Conservation (phyloP, 2,329 filamentous ascomycete genomes). For the Aspergillus sojae region DNA sequence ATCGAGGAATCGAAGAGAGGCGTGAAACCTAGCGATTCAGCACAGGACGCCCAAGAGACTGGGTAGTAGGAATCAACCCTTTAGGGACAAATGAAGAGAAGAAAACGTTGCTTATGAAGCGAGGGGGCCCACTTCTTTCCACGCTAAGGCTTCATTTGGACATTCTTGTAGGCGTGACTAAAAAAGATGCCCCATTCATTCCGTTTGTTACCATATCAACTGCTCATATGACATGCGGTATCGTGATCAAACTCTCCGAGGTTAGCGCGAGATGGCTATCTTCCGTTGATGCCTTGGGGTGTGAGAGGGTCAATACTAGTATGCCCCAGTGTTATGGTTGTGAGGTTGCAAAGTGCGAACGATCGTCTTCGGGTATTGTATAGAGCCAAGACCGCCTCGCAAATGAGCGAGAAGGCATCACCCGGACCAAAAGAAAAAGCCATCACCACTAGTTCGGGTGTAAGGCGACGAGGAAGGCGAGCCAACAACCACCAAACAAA, state of each 20-base stretch:
- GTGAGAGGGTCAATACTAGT: neutral
- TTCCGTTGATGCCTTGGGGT: neutral
- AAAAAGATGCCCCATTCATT: neutral
- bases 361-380: neutral
- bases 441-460: neutral
- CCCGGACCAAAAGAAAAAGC: neutral
- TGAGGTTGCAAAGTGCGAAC: neutral
- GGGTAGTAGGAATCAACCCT: neutral
- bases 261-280: neutral
- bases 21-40: neutral
- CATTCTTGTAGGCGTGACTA: neutral
- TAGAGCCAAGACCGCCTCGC: neutral
- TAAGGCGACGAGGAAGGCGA: neutral
- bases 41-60: neutral
- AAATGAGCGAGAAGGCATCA: neutral
- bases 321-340: neutral
- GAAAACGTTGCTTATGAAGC: neutral
- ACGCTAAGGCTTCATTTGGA: neutral
- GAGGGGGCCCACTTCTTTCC: neutral
- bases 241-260: neutral
- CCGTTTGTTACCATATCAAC: conserved; percentile 1
- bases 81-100: neutral
- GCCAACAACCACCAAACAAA: neutral
- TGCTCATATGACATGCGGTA: conserved; percentile 3
- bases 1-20: neutral